Evolutionary conservation across 1,139 yeast genomes (phyloP).

Genomic region (Yamadazyma blattariae): DNA sequence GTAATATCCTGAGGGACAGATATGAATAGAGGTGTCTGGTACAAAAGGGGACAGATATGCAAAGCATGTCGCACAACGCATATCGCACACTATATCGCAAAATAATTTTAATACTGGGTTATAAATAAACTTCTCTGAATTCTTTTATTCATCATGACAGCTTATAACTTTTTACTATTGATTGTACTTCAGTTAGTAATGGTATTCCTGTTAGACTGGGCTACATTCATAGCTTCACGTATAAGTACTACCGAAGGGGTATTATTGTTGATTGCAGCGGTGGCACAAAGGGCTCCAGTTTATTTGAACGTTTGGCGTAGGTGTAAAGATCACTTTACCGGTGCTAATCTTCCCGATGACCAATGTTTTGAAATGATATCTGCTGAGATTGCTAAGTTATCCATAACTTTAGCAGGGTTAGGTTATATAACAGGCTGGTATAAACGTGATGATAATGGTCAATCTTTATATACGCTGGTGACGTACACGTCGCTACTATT

Average conservation of each 20-base stretch:
- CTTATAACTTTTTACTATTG: background rate
- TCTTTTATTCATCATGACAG: constrained; percentile 1
- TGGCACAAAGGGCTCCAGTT: constrained; percentile 1
- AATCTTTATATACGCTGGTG: constrained; percentile 3
- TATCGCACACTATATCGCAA: too few relatives aligned
- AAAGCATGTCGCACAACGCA: too few relatives aligned
- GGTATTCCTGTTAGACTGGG: background rate
- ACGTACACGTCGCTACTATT: constrained; percentile 1
- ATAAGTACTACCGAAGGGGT: background rate
- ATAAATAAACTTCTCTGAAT: too few relatives aligned
- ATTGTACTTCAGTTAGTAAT: background rate
- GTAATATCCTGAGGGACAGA: too few relatives aligned
- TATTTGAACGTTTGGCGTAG: constrained; percentile 1
- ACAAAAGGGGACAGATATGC: too few relatives aligned
- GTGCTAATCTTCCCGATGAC: background rate
- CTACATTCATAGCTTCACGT: background rate
- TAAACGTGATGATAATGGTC: constrained; percentile 1
- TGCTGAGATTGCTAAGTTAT: constrained; percentile 1
- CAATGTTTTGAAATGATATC: constrained; percentile 1
- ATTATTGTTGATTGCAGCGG: background rate
- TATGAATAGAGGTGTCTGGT: too few relatives aligned
- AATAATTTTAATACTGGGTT: too few relatives aligned
- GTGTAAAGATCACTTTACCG: constrained; percentile 1
- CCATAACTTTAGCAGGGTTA: constrained; percentile 2
- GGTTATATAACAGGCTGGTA: constrained; percentile 2